These are phyloP conservation scores for Globisporangium megalacanthum DNA, from an alignment of 352 stramenopile species.

Conservation along the genomic window DNA sequence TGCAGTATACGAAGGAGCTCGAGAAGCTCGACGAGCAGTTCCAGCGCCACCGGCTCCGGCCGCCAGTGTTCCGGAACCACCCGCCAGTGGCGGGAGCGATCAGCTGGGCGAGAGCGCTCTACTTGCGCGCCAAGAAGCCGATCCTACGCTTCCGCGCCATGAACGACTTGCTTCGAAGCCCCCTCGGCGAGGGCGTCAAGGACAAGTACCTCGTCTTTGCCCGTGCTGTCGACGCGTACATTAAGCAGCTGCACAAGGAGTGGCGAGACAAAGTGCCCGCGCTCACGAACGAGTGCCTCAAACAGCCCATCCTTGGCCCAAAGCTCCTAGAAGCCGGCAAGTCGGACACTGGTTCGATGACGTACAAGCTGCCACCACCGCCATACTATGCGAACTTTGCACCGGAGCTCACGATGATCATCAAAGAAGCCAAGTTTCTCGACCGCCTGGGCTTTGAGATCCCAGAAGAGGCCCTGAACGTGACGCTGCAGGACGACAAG, in stretches of 20 bases:
- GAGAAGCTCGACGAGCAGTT: slow-evolving; percentile 91
- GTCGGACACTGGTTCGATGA: slow-evolving; percentile 64
- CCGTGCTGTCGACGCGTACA: slow-evolving; percentile 89
- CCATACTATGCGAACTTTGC: slow-evolving; percentile 95
- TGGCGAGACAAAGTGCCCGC: slow-evolving; percentile 88
- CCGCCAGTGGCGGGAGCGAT: slow-evolving; percentile 86
- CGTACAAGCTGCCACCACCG: slow-evolving; percentile 82
- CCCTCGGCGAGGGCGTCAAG: slow-evolving; percentile 91
- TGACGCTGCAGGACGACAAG: slow-evolving; percentile 95
- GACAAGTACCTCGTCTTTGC: slow-evolving; percentile 94
- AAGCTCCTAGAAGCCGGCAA: slow-evolving; percentile 74
- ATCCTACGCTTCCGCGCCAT: slow-evolving; percentile 93
- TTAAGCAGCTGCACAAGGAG: slow-evolving; percentile 89
- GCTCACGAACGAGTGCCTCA: slow-evolving; percentile 91
- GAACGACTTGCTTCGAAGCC: slow-evolving; percentile 90
- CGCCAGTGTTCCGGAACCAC: slow-evolving; percentile 92
- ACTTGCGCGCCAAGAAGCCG: slow-evolving; percentile 91
- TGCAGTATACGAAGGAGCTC: slow-evolving; percentile 95
- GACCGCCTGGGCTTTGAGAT: slow-evolving; percentile 94
- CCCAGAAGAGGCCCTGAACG: slow-evolving; percentile 92
- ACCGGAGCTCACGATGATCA: slow-evolving; percentile 91
- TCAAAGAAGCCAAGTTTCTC: slow-evolving; percentile 95
- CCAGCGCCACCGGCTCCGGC: slow-evolving; percentile 66
- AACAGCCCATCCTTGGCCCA: slow-evolving; percentile 90
- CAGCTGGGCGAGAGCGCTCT: slow-evolving; percentile 78